Conservation (phyloP, 306 rosid species). For the Cucurbita ficifolia region DNA sequence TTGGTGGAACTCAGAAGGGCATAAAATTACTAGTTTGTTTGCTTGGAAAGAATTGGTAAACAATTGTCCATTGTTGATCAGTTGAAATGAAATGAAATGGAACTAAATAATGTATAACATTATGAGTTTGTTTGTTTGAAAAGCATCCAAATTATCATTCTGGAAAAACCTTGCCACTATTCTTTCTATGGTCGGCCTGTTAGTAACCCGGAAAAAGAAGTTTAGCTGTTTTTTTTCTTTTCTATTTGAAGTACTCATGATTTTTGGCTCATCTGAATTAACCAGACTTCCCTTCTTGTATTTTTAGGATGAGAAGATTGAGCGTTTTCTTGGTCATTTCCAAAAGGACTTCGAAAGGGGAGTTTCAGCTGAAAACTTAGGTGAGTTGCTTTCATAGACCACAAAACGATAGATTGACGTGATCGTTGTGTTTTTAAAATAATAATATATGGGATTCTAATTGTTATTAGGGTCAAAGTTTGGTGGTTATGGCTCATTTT, state of each 20-base stretch:
- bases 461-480: constrained; percentile 49
- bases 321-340: constrained; percentile 54
- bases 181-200: background rate
- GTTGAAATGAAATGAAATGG: background rate
- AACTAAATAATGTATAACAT: background rate
- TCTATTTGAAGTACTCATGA: background rate
- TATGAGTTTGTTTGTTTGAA: background rate
- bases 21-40: background rate
- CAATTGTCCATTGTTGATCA: background rate
- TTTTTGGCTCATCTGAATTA: background rate
- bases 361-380: constrained; percentile 47
- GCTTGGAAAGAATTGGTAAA: background rate
- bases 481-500: constrained; percentile 76
- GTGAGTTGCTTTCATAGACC: constrained; percentile 31
- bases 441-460: constrained; percentile 14
- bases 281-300: background rate
- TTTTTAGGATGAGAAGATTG: constrained; percentile 38
- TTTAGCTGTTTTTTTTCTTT: background rate
- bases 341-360: constrained; percentile 66
- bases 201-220: background rate
- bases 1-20: background rate
- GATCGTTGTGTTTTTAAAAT: constrained; percentile 16
- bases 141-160: background rate
- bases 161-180: background rate
- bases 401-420: constrained; percentile 14